These are phyloP conservation scores for Ordospora colligata DNA, from an alignment of 371 early-diverging fungal genomes.

Conservation along the genomic window DNA sequence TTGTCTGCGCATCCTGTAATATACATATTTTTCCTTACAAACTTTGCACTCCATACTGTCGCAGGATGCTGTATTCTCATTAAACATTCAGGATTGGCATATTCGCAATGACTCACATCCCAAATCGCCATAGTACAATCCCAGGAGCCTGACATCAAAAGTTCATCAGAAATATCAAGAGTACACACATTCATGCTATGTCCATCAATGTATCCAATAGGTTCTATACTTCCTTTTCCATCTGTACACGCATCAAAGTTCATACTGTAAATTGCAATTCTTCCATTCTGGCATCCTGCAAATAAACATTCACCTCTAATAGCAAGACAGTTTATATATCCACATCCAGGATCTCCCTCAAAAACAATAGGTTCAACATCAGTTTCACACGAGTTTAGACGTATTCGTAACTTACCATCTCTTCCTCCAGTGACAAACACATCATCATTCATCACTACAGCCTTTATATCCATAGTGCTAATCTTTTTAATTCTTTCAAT, in stretches of 20 bases:
- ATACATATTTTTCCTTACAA: constrained; percentile 34
- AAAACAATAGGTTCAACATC: neutral
- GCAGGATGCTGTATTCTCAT: constrained; percentile 40
- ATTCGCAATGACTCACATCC: neutral
- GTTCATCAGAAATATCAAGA: constrained; percentile 20
- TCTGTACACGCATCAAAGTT: neutral
- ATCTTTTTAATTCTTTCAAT: neutral
- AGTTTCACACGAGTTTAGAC: neutral
- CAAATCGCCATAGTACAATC: constrained; percentile 47
- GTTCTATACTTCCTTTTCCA: neutral
- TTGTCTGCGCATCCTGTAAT: constrained; percentile 58
- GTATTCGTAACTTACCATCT: neutral
- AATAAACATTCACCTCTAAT: constrained; percentile 13
- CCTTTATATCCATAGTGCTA: neutral
- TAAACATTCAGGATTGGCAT: neutral
- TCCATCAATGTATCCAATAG: neutral
- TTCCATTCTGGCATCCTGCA: constrained; percentile 45
- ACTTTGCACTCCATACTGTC: constrained; percentile 49
- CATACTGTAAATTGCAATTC: constrained; percentile 13
- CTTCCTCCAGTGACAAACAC: neutral
- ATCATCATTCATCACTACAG: neutral
- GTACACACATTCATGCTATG: constrained; percentile 57
- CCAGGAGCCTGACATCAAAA: constrained; percentile 55
- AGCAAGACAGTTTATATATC: constrained; percentile 43
- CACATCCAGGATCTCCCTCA: neutral